phyloP scores from a whole-genome alignment of 441 rosid species.

The Euphorbia celastroides region DNA sequence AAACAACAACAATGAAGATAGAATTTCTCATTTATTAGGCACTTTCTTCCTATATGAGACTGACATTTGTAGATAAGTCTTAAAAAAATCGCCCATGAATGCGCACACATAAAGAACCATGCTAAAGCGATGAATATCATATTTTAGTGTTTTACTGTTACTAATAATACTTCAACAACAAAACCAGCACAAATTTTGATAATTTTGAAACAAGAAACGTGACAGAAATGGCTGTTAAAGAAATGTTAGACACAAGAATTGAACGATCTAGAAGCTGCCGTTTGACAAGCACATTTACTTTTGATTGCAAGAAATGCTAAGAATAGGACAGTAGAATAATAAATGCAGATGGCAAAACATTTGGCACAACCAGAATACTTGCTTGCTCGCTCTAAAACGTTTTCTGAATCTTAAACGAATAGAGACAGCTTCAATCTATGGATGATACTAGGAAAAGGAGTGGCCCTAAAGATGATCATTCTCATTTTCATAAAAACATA shows the following conservation, averaged over 20 bases:
- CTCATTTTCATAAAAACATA: background rate
- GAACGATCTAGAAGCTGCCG: background rate
- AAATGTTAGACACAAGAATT: background rate
- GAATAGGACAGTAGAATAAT: background rate
- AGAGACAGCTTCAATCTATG: constrained; percentile 3
- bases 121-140: background rate
- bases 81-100: background rate
- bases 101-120: background rate
- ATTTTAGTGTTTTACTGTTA: background rate
- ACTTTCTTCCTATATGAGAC: background rate
- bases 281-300: background rate
- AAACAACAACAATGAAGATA: background rate
- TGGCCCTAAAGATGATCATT: background rate
- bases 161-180: background rate
- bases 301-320: background rate
- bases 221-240: background rate
- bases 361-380: background rate
- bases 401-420: background rate
- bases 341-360: background rate
- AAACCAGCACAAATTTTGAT: background rate
- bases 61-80: background rate
- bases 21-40: background rate
- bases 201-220: background rate
- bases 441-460: background rate
- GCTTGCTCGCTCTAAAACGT: background rate